phyloP scores from a whole-genome alignment of 768 basidiomycete species.

The Butyriboletus loyo region DNA sequence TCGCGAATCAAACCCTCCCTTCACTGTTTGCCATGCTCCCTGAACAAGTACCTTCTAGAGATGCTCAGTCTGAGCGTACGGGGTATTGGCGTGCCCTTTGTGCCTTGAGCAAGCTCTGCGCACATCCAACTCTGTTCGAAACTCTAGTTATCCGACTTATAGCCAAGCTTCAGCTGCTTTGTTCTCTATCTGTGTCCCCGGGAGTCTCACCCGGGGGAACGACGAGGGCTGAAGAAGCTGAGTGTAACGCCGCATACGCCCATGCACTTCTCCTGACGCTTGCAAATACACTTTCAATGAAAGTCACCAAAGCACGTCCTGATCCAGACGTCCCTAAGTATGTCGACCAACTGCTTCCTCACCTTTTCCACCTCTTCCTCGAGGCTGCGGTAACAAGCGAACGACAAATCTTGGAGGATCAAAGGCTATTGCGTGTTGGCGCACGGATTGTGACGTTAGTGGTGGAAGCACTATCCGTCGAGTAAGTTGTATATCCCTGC shows the following conservation, averaged over 20 bases:
- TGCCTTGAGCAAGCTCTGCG: slow-evolving; percentile 69
- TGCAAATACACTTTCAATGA: slow-evolving; percentile 53
- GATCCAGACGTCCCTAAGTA: slow-evolving; percentile 81
- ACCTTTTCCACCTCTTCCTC: slow-evolving; percentile 65
- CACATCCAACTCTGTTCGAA: slow-evolving; percentile 78
- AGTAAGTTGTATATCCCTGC: slow-evolving; percentile 49
- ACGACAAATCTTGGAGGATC: slow-evolving; percentile 34
- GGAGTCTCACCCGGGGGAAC: background rate
- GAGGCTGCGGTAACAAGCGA: slow-evolving; percentile 33
- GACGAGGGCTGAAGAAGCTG: slow-evolving; percentile 37
- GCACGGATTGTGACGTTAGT: slow-evolving; percentile 67
- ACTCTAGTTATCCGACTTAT: slow-evolving; percentile 73
- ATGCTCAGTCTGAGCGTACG: slow-evolving; percentile 53
- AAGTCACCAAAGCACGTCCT: slow-evolving; percentile 40
- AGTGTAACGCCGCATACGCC: slow-evolving; percentile 77
- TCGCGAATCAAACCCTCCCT: slow-evolving; percentile 77
- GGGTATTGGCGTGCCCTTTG: slow-evolving; percentile 66
- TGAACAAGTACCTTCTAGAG: slow-evolving; percentile 53
- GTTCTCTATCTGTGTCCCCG: slow-evolving; percentile 31
- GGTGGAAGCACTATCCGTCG: slow-evolving; percentile 54
- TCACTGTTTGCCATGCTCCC: slow-evolving; percentile 76
- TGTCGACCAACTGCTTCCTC: slow-evolving; percentile 69
- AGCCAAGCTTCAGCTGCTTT: slow-evolving; percentile 73
- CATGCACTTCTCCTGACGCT: slow-evolving; percentile 79
- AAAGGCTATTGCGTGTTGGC: slow-evolving; percentile 38